Percentiles rank a stretch among this genome's conserved stretches.
These are phyloP conservation scores for Aspergillus phoenicis DNA, from an alignment of 2,329 filamentous ascomycete species.

Conservation along the genomic window DNA sequence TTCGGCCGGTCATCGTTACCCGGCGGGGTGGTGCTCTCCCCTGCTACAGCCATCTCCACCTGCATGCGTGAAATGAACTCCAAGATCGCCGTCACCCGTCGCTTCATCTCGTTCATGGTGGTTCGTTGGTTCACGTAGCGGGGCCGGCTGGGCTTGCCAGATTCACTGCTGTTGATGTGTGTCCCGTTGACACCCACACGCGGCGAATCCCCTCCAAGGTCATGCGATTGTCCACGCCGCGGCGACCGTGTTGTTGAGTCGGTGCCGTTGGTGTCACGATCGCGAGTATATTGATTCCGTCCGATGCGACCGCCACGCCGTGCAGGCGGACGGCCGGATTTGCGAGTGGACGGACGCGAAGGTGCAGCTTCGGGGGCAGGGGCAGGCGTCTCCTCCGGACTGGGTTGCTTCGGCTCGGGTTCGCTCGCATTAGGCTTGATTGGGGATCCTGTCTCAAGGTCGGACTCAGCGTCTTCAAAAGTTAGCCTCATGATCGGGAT, in stretches of 20 bases:
- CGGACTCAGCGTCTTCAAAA: slow-evolving; percentile 61
- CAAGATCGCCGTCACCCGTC: slow-evolving; percentile 78
- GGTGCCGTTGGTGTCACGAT: slow-evolving; percentile 63
- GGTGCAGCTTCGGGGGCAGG: slow-evolving; percentile 39
- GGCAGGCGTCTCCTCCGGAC: slow-evolving; percentile 44
- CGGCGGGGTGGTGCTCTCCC: slow-evolving; percentile 49
- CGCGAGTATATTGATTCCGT: slow-evolving; percentile 81
- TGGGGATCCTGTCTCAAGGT: slow-evolving; percentile 66
- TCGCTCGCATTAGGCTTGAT: slow-evolving; percentile 44
- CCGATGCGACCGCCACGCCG: slow-evolving; percentile 66
- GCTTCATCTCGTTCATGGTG: slow-evolving; percentile 85
- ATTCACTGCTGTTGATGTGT: slow-evolving; percentile 60
- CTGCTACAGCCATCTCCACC: slow-evolving; percentile 72
- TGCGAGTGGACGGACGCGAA: slow-evolving; percentile 56
- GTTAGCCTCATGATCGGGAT: slow-evolving; percentile 29
- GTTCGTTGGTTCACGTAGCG: slow-evolving; percentile 61
- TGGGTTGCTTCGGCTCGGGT: slow-evolving; percentile 46
- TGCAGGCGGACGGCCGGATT: slow-evolving; percentile 64
- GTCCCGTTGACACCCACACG: slow-evolving; percentile 42
- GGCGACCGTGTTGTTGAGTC: slow-evolving; percentile 41
- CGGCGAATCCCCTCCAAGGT: slow-evolving; percentile 44
- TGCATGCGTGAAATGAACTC: slow-evolving; percentile 90
- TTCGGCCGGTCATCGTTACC: slow-evolving; percentile 40
- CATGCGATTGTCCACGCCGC: slow-evolving; percentile 44
- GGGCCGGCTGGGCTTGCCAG: slow-evolving; percentile 62